Evolutionary conservation across 148 eudicot species (phyloP).

Genomic region (Rhododendron griersonianum): DNA sequence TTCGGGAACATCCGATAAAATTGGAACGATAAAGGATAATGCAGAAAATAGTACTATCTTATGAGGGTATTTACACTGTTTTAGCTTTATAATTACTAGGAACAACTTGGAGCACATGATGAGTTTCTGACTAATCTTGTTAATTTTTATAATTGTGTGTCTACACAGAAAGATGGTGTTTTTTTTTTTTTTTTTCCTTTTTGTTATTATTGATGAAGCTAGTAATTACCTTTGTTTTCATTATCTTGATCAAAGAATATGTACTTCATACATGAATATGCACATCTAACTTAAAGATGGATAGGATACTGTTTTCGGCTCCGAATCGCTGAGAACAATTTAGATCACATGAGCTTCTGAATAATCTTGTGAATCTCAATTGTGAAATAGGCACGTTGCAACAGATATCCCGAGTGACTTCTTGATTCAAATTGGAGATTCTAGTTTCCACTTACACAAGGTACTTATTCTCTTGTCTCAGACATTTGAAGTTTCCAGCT

Average conservation of each 20-base stretch:
- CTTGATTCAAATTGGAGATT: slow-evolving; percentile 70
- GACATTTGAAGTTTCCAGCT: background rate
- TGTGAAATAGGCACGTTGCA: slow-evolving; percentile 61
- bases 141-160: background rate
- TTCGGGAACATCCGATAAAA: background rate
- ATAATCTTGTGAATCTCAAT: background rate
- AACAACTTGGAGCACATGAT: background rate
- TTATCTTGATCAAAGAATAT: background rate
- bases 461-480: slow-evolving; percentile 25
- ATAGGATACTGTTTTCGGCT: too few species aligned
- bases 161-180: background rate
- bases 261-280: background rate
- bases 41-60: background rate
- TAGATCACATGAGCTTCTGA: background rate
- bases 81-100: background rate
- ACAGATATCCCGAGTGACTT: slow-evolving; percentile 96
- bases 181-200: background rate
- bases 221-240: background rate
- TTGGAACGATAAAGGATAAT: background rate
- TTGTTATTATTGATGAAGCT: background rate
- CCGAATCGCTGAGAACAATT: background rate
- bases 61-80: background rate
- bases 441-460: slow-evolving; percentile 88
- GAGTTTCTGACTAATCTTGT: background rate
- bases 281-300: background rate